Evolutionary conservation across 345 rosid species (phyloP), one percentile per base, ranked within the genome.

Genomic region (Hypericum androsaemum): DNA sequence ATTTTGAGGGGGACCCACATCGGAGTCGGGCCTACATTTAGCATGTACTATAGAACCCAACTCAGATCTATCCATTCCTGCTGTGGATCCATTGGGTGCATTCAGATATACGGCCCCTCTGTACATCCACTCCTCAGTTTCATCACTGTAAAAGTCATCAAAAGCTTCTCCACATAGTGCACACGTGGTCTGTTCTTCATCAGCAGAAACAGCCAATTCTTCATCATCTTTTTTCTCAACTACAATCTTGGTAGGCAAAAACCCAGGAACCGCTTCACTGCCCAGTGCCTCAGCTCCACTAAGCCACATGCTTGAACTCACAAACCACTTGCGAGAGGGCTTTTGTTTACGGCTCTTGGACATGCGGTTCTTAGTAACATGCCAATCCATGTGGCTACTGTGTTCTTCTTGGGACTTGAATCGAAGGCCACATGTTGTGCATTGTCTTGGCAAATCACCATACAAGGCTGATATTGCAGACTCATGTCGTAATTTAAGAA

Each of bases 311-410:
- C 75, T 80, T 39, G 75, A 71, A 73, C 84, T 82, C 44, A 94
- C 99, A 77, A 94, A 94, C 99, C 97, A 94, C 75, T 86, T 94
- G 55, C 97, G 89, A 38, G 97, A 86, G 67, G 89, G 74, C 6
- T 82, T 94, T 74, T 94, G 97, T 75, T 94, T 94, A 39, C 92
- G 95, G 60, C 70, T 94, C 80, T 82, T 94, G 37, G 96, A 82
- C 95, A 71, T 86, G 52, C 99, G 81, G 68, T 94, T 94, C 77
- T 69, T 94, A 4, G 99, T 94, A 64, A 94, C 99, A 77, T 94
- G 97, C 99, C 99, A 94, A 74, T 94, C 99, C 99, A 94, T 94
- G 68, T 94, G 99, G 62, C 72, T 78, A 54, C 99, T 86, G 64
- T 94, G 99, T 59, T 86, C 95, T 64, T 88, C 97, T 74, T 94